Conservation (phyloP, 139 green algal species). For the Haematococcus lacustris region DNA sequence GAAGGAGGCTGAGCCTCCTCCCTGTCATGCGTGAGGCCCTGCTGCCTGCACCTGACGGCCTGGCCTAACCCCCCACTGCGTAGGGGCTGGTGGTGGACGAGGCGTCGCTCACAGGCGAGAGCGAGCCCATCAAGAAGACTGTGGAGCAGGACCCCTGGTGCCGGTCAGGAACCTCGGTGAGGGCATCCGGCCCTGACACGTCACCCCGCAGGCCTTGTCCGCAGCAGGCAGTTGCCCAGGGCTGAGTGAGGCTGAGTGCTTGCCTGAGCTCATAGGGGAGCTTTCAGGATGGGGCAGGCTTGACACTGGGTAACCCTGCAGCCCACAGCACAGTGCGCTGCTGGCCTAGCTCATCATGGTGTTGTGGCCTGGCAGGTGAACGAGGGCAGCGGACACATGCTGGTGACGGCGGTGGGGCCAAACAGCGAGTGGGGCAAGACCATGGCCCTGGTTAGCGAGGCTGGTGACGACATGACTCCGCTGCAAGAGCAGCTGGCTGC, state of each 20-base stretch:
- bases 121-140: slow-evolving; percentile 82
- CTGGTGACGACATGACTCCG: slow-evolving; percentile 76
- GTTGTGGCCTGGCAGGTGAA: slow-evolving; percentile 58
- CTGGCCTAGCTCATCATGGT: too few relatives aligned
- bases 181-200: not conserved
- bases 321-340: too few relatives aligned
- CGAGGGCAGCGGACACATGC: slow-evolving; percentile 68
- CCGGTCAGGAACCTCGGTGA: slow-evolving; percentile 78
- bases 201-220: too few relatives aligned
- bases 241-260: too few relatives aligned
- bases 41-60: too few relatives aligned
- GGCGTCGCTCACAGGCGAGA: slow-evolving; percentile 91
- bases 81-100: slow-evolving; percentile 78
- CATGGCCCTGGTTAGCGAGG: slow-evolving; percentile 76
- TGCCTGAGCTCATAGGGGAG: too few relatives aligned
- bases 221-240: too few relatives aligned
- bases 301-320: too few relatives aligned
- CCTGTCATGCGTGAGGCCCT: too few relatives aligned
- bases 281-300: too few relatives aligned
- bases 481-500: slow-evolving; percentile 87
- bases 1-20: too few relatives aligned
- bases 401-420: slow-evolving; percentile 70
- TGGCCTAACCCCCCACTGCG: slow-evolving; percentile 53
- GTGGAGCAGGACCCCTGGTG: slow-evolving; percentile 61
- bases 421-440: slow-evolving; percentile 86